Percentiles rank a stretch among this genome's conserved stretches.
phyloP scores from a whole-genome alignment of 371 early-diverging fungal species.

The Syncephalastrum racemosum region DNA sequence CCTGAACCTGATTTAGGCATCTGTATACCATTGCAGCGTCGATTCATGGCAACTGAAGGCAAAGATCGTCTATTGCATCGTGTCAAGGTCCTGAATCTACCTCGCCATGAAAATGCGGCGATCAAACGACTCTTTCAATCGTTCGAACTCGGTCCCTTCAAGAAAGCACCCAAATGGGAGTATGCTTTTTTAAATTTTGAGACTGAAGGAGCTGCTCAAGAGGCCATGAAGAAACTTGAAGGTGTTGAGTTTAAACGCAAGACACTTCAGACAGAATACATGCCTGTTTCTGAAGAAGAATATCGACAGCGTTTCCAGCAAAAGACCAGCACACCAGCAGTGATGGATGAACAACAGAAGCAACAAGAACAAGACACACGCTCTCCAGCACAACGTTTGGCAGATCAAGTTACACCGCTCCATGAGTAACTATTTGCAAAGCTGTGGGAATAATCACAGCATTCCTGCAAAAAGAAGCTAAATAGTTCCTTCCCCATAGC shows the following conservation, averaged over 20 bases:
- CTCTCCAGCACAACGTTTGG: conserved; percentile 60
- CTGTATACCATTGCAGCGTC: no score
- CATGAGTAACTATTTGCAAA: conserved; percentile 40
- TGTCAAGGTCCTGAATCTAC: conserved; percentile 39
- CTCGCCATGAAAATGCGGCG: conserved; percentile 20
- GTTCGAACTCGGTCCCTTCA: conserved; percentile 29
- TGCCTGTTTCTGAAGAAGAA: conserved; percentile 18
- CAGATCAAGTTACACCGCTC: conserved; percentile 76
- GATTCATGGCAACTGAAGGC: no score
- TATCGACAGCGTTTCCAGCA: conserved; percentile 30
- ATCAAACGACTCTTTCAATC: conserved; percentile 29
- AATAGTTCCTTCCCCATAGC: conserved; percentile 10
- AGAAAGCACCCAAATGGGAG: conserved; percentile 51
- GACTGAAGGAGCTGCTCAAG: conserved; percentile 46
- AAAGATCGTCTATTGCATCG: conserved; percentile 17
- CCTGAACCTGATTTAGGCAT: no score
- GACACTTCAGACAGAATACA: conserved; percentile 29
- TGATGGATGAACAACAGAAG: conserved; percentile 13
- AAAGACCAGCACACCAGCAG: conserved; percentile 10
- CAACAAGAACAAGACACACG: conserved; percentile 42
- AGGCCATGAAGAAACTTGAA: conserved; percentile 35
- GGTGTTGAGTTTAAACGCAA: conserved; percentile 37
- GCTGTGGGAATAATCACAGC: not conserved
- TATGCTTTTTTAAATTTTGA: conserved; percentile 45
- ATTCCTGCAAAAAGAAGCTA: not conserved